A percentile compares a stretch with the other conserved stretches of the same genome.
Conservation (phyloP, 352 stramenopile genomes). For the Pythium sukuiense region DNA sequence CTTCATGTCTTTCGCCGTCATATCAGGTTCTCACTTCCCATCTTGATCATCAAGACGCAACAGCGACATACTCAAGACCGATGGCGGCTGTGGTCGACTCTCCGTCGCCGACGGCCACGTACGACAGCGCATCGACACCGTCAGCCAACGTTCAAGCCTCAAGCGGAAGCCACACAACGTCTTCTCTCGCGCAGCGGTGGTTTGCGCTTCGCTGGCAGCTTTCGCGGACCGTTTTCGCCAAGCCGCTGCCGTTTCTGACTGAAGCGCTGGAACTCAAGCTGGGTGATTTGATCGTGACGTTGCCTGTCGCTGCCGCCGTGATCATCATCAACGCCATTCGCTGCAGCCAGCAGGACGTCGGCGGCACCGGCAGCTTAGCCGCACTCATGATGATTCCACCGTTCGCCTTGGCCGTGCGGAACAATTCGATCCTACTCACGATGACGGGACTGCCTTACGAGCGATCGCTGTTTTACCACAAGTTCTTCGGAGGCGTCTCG, state of each 20-base stretch:
- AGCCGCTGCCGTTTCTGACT: slow-evolving; percentile 18
- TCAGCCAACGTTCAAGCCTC: neutral
- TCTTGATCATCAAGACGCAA: no score
- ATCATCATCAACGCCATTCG: neutral
- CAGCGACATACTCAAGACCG: no score
- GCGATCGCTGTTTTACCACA: slow-evolving; percentile 54
- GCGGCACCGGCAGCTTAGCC: slow-evolving; percentile 24
- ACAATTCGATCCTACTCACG: slow-evolving; percentile 48
- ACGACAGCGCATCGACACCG: neutral
- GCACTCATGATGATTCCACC: slow-evolving; percentile 36
- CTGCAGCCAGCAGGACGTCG: slow-evolving; percentile 2
- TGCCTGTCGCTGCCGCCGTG: slow-evolving; percentile 9
- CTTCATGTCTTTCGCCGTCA: no score
- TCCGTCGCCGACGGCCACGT: neutral
- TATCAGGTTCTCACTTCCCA: no score
- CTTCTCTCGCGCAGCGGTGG: slow-evolving; percentile 10
- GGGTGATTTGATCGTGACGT: slow-evolving; percentile 21
- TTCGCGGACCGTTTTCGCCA: slow-evolving; percentile 11
- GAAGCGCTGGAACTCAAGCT: slow-evolving; percentile 21
- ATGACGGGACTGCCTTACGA: slow-evolving; percentile 53
- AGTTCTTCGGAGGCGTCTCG: slow-evolving; percentile 34
- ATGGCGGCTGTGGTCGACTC: neutral
- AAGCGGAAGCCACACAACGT: neutral
- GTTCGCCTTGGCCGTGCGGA: slow-evolving; percentile 45
- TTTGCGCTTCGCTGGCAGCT: slow-evolving; percentile 24